Evolutionary conservation across 148 eudicot genomes (phyloP), one percentile per base, ranked within the genome.

Genomic region (Diospyros kaki): DNA sequence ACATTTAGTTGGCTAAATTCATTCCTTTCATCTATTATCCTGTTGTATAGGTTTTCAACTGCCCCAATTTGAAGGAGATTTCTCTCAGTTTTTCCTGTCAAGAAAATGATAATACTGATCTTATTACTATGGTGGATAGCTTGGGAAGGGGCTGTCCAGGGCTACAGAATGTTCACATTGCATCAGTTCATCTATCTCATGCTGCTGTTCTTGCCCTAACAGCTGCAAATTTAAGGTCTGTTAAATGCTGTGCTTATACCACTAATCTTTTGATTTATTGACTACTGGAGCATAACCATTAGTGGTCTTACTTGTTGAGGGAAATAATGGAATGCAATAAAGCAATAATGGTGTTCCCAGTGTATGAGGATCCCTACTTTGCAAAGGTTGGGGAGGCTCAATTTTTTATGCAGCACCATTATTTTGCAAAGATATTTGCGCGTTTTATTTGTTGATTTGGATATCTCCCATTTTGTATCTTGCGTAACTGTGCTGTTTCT

Each of bases 21-120:
- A 39, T 40, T 59, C 42, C 11, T 58, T 58, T 8, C 46, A 42
- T 39, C 70, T 55, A n/a, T 69, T 63, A 17, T 50, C 48, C 46
- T 60, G 42, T 58, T 58, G 60, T 73, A 48, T 77, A 95, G 99
- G 86, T 88, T 45, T 82, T 92, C 68, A 92, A 90, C 71, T 89
- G 97, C 80, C 98, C 98, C n/a, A 85, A 87, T 80, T 78, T 92
- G 74, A 86, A 55, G 78, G 98, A 95, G 84, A 80, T 92, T 71
- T 95, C 97, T n/a, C 80, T 95, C 68, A 86, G 84, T 68, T 95
- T 95, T 74, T 83, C 90, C 72, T 79, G 85, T 62, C 91, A 83
- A 86, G 96, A 84, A 77, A 89, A 85, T 83, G 96, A 95, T 72
- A 81, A 54, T 67, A 92, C 97, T 40, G 90, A 95, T 84, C 85